Base-by-base conservation (phyloP, 176 grass and related monocot genomes). In the Eragrostis nindensis region DNA sequence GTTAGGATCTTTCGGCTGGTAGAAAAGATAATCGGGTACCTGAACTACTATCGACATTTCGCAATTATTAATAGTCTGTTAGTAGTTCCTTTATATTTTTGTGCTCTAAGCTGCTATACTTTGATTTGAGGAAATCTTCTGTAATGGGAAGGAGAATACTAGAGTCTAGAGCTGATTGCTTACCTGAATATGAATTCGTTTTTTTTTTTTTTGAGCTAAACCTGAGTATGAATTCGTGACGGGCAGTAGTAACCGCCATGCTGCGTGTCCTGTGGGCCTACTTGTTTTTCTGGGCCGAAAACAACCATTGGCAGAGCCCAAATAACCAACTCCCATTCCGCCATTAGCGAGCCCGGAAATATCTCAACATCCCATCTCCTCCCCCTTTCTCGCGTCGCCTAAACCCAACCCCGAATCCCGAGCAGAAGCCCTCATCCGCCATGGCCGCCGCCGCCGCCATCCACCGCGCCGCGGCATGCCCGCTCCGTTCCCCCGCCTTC, bases 401-500 rank as follows among this genome's bases (percentile, higher is more conserved):
- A 72, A 82, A 72, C 80, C 86, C 40, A 13, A 45, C 59, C 68
- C 68, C 54, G 47, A 62, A 57, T 57, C 48, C 66, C 46, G 16
- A 49, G 6, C 32, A 26, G 19, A 14, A 44, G 41, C 60, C n/a
- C 62, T 50, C 27, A 22, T 44, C 67, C 83, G 78, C 78, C 66
- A 86, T 86, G 82, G 74, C 88, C 39, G 22, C 74, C 74, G 27
- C 82, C 83, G 83, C 76, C 77, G 80, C 86, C 54, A 78, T 86
- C 78, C 71, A 53, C 56, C 74, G 70, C 41, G 77, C 79, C 49
- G 42, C 64, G 50, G 52, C 65, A n/a, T 47, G 27, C 0, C 87
- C 81, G 26, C 52, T 87, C 50, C 74, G 67, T 43, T 83, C 79
- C 55, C 19, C 60, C 32, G 75, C 80, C 68, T 27, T 79, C 70